A percentile compares a stretch with the other conserved stretches of the same genome.
phyloP scores from a whole-genome alignment of 306 rosid genomes.

The Medicago arabica region DNA sequence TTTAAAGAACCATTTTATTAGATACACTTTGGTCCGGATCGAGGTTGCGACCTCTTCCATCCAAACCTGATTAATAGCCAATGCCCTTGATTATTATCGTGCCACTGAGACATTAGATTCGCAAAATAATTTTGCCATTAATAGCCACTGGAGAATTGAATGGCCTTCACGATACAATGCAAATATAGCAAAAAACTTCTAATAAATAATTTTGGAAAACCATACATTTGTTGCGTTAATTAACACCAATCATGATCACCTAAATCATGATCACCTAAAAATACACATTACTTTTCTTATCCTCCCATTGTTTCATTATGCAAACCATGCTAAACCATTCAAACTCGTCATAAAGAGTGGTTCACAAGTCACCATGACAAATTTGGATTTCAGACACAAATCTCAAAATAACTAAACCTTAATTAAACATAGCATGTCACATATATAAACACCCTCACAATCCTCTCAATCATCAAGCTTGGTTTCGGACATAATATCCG shows the following conservation, averaged over 20 bases:
- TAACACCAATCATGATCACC: conserved; percentile 5
- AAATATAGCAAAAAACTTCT: conserved; percentile 30
- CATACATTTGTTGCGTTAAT: neutral
- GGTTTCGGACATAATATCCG: conserved; percentile 10
- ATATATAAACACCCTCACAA: conserved; percentile 22
- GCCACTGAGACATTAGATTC: too few relatives aligned
- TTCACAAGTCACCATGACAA: neutral
- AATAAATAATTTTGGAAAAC: neutral
- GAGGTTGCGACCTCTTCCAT: too few relatives aligned
- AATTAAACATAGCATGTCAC: neutral
- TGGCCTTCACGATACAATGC: neutral
- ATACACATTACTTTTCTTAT: neutral
- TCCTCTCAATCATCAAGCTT: conserved; percentile 32
- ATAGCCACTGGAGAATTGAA: too few relatives aligned
- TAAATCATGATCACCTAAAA: conserved; percentile 20
- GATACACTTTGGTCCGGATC: too few relatives aligned
- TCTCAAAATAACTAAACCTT: neutral
- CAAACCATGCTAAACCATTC: conserved; percentile 36
- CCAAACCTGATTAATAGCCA: too few relatives aligned
- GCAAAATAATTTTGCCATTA: too few relatives aligned
- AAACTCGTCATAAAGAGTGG: neutral
- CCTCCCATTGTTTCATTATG: neutral
- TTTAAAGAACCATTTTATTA: too few relatives aligned
- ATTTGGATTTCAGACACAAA: neutral
- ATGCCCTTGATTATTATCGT: too few relatives aligned